Percentiles rank a stretch among this genome's conserved stretches.
phyloP scores from a whole-genome alignment of 345 rosid genomes.

The Litchi chinensis region DNA sequence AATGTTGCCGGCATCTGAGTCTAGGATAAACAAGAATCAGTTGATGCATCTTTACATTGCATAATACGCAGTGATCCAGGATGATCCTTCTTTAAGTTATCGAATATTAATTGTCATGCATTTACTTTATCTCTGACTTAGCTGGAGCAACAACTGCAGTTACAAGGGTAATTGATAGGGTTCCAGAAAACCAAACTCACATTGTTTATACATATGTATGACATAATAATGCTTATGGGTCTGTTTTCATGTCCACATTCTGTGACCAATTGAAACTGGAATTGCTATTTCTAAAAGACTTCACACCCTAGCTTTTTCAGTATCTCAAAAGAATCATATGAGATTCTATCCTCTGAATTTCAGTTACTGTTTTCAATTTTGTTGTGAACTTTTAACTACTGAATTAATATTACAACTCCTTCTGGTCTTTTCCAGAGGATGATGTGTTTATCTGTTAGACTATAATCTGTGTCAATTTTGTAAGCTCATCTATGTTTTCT shows the following conservation, averaged over 20 bases:
- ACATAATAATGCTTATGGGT: no score
- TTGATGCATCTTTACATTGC: background rate
- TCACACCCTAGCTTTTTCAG: background rate
- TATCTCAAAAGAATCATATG: background rate
- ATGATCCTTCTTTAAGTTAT: background rate
- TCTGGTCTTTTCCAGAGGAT: conserved; percentile 4
- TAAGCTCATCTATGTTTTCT: background rate
- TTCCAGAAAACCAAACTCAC: background rate
- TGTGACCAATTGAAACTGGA: background rate
- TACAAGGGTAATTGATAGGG: background rate
- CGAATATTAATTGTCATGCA: background rate
- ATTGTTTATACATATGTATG: background rate
- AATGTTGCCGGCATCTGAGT: background rate
- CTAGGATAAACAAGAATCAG: background rate
- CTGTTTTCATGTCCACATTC: background rate
- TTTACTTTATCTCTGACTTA: background rate
- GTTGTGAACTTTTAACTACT: background rate
- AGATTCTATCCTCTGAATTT: background rate
- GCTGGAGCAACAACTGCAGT: background rate
- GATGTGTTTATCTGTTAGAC: background rate
- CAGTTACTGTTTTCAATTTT: background rate
- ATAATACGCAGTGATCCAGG: background rate
- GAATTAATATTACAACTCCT: background rate
- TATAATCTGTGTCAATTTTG: background rate
- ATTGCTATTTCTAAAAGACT: background rate